Conservation (phyloP, 2,329 filamentous ascomycete species). For the Claviceps purpurea region DNA sequence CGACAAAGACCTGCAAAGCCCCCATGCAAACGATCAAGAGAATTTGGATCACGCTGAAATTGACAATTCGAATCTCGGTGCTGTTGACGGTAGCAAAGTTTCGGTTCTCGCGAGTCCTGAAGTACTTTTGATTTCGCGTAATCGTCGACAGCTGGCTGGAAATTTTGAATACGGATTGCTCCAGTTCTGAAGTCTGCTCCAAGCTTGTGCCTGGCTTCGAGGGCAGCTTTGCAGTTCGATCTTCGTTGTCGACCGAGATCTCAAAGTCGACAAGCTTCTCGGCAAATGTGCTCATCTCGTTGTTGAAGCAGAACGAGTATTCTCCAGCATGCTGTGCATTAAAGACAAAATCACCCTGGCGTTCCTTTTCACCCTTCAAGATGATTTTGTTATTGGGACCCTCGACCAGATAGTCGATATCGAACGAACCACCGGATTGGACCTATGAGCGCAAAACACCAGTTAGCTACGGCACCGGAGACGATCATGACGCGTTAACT, state of each 20-base stretch:
- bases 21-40: conserved; percentile 91
- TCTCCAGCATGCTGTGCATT: conserved; percentile 79
- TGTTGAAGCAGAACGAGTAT: conserved; percentile 96
- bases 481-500: background rate
- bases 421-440: conserved; percentile 95
- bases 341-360: conserved; percentile 96
- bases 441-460: conserved; percentile 42
- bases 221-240: conserved; percentile 59
- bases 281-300: conserved; percentile 93
- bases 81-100: conserved; percentile 97
- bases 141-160: conserved; percentile 89
- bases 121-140: conserved; percentile 96
- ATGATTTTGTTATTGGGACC: conserved; percentile 72
- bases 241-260: conserved; percentile 89
- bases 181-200: conserved; percentile 77
- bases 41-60: conserved; percentile 90
- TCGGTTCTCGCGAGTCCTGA: conserved; percentile 94
- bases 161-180: conserved; percentile 92
- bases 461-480: background rate
- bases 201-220: conserved; percentile 78
- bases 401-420: conserved; percentile 83
- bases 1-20: conserved; percentile 89
- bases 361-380: conserved; percentile 75
- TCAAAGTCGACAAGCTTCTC: conserved; percentile 98
- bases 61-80: conserved; percentile 91